Evolutionary conservation across 73 alveolate genomes (phyloP).

Genomic region (Diophrys appendiculata): DNA sequence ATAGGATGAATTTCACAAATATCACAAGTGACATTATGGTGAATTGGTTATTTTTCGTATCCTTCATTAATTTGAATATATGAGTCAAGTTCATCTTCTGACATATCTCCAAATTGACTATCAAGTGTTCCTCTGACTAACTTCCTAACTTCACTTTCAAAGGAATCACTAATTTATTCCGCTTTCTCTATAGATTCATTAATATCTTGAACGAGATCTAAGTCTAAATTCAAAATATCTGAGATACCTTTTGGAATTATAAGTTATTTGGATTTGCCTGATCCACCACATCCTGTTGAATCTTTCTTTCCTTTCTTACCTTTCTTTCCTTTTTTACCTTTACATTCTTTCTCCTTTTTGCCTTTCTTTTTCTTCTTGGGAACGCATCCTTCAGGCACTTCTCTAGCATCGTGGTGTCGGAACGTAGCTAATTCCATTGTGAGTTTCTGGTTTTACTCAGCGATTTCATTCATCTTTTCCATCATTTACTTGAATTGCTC

Average conservation of each 20-base stretch:
- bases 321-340: slow-evolving; percentile 19
- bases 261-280: not conserved
- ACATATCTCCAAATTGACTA: slow-evolving; percentile 10
- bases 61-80: too few species aligned
- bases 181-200: too few species aligned
- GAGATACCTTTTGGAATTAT: not conserved
- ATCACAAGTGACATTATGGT: slow-evolving; percentile 61
- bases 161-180: not conserved
- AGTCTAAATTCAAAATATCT: too few species aligned
- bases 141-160: slow-evolving; percentile 20
- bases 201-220: too few species aligned
- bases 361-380: slow-evolving; percentile 3
- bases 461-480: not conserved
- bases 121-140: slow-evolving; percentile 16
- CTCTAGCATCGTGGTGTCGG: not conserved
- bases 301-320: slow-evolving; percentile 20
- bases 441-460: not conserved
- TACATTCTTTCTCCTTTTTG: slow-evolving; percentile 17
- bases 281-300: not conserved
- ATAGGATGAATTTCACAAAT: slow-evolving; percentile 74
- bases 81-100: slow-evolving; percentile 25
- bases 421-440: not conserved
- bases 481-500: not conserved
- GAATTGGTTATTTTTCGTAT: slow-evolving; percentile 7
- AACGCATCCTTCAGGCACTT: not conserved